These are phyloP conservation scores for Cladosporium austrohemisphaericum DNA, from an alignment of 2,329 filamentous ascomycete genomes.

Conservation along the genomic window DNA sequence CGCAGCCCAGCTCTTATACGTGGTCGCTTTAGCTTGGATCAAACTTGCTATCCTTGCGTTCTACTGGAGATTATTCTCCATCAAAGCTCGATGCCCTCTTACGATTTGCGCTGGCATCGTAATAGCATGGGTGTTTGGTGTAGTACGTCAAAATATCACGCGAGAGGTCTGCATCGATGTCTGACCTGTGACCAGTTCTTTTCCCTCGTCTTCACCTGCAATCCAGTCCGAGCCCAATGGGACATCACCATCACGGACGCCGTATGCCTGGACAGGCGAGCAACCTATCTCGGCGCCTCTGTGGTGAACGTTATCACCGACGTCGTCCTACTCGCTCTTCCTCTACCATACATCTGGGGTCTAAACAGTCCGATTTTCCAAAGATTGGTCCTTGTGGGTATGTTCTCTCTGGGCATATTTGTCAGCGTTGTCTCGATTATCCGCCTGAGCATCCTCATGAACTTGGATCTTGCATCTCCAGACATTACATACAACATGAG, in stretches of 20 bases:
- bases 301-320: slow-evolving; percentile 16
- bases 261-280: slow-evolving; percentile 12
- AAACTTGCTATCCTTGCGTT: slow-evolving; percentile 23
- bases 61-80: slow-evolving; percentile 24
- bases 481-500: slow-evolving; percentile 18
- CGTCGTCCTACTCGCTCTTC: slow-evolving; percentile 15
- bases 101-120: slow-evolving; percentile 13
- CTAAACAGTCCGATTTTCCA: slow-evolving; percentile 15
- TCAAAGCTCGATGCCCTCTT: slow-evolving; percentile 17
- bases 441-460: slow-evolving; percentile 16
- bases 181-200: slow-evolving; percentile 8
- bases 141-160: not conserved
- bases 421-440: slow-evolving; percentile 18
- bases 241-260: slow-evolving; percentile 15
- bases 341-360: slow-evolving; percentile 19
- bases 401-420: slow-evolving; percentile 20
- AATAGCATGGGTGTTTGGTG: slow-evolving; percentile 15
- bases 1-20: slow-evolving; percentile 19
- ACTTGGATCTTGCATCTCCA: slow-evolving; percentile 9
- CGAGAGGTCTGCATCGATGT: not conserved
- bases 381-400: slow-evolving; percentile 14
- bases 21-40: slow-evolving; percentile 16
- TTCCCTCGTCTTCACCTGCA: slow-evolving; percentile 17
- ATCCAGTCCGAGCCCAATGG: slow-evolving; percentile 18
- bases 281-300: slow-evolving; percentile 10